Evolutionary conservation across 192 early-diverging fungal genomes (phyloP), one percentile per base, ranked within the genome.

Genomic region (Coemansia sp.): DNA sequence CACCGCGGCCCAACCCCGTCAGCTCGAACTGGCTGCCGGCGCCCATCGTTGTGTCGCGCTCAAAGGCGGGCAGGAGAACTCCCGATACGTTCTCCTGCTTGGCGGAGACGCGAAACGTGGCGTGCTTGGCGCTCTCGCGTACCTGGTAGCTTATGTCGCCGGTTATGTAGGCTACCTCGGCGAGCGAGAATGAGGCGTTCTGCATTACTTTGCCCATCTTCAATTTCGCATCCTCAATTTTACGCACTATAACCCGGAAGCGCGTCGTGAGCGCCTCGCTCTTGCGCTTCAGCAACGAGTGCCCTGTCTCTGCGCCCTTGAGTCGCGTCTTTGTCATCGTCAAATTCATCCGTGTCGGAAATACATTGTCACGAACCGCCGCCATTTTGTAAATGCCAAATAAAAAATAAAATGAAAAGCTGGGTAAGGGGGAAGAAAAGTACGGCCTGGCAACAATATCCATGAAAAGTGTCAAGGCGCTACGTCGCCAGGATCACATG

Each of bases 201-300:
- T 99, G 97, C 93, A 99, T 93, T 46, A 99, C 91, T 77, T 94
- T 95, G 61, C 96, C 97, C 98, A 99, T 99, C 85, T 97, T 95
- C 46, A 90, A 84, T 72, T 99, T 99, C 50, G 95, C 96, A 81
- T 98, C 95, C 76, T 98, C 93, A 85, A 99, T 98, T 79, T 98
- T 98, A 79, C 91, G 90, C 27, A 94, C 86, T 67, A 99, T 98
- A 39, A 90, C 87, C 51, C 98, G 84, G 84, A 99, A 99, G 27
- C 98, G 89, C 45, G 93, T 89, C 4, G 96, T 95, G 33, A 99
- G 83, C 0, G 98, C 98, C 77, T 99, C 98, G 67, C 91, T 92
- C 83, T 99, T 99, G 66, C 98, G 87, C 85, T 99, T 99, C 48
- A 99, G 84, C 56, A 99, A 89, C 6, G 93, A 95, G 79, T 99